These are phyloP conservation scores for Strobilomyces echinocephalus DNA, from an alignment of 768 basidiomycete genomes.

Conservation along the genomic window DNA sequence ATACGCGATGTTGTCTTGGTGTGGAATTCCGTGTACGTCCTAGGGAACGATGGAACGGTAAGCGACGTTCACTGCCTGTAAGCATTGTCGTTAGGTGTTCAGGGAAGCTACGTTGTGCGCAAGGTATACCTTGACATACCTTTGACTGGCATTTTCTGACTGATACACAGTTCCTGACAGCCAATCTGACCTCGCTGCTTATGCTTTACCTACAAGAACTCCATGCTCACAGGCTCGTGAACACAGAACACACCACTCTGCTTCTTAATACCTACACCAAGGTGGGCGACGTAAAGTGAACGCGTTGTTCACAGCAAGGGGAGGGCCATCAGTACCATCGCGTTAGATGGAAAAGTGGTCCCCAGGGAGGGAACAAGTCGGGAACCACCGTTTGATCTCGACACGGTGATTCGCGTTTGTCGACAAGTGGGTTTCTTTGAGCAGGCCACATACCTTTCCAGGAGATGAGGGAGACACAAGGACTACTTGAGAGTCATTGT, in stretches of 20 bases:
- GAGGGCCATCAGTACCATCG: background rate
- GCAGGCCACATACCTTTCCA: slow-evolving; percentile 90
- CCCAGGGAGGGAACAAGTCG: slow-evolving; percentile 40
- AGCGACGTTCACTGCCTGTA: slow-evolving; percentile 13
- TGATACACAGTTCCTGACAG: slow-evolving; percentile 77
- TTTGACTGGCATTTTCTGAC: slow-evolving; percentile 3
- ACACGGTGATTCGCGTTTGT: slow-evolving; percentile 95
- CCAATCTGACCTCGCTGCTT: slow-evolving; percentile 92
- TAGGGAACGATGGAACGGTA: slow-evolving; percentile 77
- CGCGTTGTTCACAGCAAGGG: slow-evolving; percentile 54
- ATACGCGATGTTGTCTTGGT: slow-evolving; percentile 78
- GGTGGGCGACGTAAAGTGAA: slow-evolving; percentile 92
- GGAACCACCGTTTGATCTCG: slow-evolving; percentile 93
- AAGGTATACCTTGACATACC: slow-evolving; percentile 52
- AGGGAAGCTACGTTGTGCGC: slow-evolving; percentile 94
- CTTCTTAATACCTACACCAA: slow-evolving; percentile 97
- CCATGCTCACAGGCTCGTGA: slow-evolving; percentile 84
- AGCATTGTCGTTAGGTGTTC: slow-evolving; percentile 40
- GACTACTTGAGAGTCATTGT: slow-evolving; percentile 93
- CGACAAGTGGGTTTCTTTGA: slow-evolving; percentile 95
- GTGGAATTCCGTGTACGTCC: slow-evolving; percentile 75
- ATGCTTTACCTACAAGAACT: slow-evolving; percentile 95
- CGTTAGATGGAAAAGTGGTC: slow-evolving; percentile 14
- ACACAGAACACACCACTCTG: slow-evolving; percentile 94
- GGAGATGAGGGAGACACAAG: slow-evolving; percentile 86